phyloP scores from a whole-genome alignment of 371 early-diverging fungal species.

The Lichtheimia ramosa region DNA sequence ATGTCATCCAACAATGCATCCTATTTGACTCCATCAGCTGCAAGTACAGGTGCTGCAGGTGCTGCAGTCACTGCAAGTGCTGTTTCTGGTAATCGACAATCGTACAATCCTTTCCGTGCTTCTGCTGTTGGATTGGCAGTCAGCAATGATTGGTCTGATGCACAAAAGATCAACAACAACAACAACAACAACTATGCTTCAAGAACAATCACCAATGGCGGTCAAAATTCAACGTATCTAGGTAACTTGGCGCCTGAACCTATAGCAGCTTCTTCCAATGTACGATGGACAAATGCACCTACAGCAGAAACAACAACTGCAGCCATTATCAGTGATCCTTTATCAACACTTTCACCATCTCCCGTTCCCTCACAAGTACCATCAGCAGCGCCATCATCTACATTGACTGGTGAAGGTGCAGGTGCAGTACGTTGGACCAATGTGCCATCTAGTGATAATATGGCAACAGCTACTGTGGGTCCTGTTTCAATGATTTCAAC shows the following conservation, averaged over 20 bases:
- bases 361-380: conserved; percentile 6
- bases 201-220: background rate
- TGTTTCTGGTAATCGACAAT: conserved; percentile 8
- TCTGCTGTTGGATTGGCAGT: conserved; percentile 27
- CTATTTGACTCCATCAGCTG: background rate
- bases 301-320: conserved; percentile 5
- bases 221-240: background rate
- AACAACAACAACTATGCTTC: conserved; percentile 12
- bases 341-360: background rate
- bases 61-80: conserved; percentile 4
- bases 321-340: background rate
- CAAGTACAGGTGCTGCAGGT: conserved; percentile 28
- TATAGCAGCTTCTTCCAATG: conserved; percentile 13
- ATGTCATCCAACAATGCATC: conserved; percentile 8
- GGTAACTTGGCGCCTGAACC: background rate
- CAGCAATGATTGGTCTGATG: conserved; percentile 10
- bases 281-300: conserved; percentile 28
- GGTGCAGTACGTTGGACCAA: conserved; percentile 10
- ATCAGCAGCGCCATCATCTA: background rate
- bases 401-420: background rate
- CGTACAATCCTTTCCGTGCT: conserved; percentile 38
- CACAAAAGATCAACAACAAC: background rate
- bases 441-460: background rate
- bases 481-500: conserved; percentile 4
- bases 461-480: conserved; percentile 7